phyloP scores from a whole-genome alignment of 2,329 filamentous ascomycete genomes.

The Xylaria sp. region DNA sequence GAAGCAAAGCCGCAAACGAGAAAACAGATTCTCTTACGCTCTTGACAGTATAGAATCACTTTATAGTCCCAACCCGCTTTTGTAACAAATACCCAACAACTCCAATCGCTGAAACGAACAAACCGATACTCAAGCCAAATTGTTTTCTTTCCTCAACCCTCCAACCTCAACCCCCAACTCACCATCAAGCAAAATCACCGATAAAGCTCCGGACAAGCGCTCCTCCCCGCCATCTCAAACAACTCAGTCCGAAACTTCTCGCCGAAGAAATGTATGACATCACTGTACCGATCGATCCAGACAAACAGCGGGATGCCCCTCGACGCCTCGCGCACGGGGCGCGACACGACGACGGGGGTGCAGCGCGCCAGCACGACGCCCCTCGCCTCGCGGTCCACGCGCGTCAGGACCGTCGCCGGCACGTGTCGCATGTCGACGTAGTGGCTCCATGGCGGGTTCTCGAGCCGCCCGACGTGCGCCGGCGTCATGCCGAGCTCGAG shows the following conservation, averaged over 20 bases:
- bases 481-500: constrained; percentile 39
- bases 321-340: background rate
- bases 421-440: constrained; percentile 39
- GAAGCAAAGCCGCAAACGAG: no score
- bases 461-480: constrained; percentile 27
- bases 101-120: no score
- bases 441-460: constrained; percentile 35
- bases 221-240: constrained; percentile 34
- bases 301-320: constrained; percentile 30
- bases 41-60: no score
- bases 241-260: constrained; percentile 22
- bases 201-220: constrained; percentile 33
- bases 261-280: constrained; percentile 36
- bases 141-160: no score
- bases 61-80: no score
- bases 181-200: constrained; percentile 38
- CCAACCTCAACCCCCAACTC: no score
- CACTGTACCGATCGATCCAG: constrained; percentile 38
- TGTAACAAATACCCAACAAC: no score
- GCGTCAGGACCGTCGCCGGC: constrained; percentile 33
- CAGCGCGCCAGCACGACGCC: constrained; percentile 36
- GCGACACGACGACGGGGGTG: constrained; percentile 37
- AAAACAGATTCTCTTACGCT: no score
- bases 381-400: constrained; percentile 41
- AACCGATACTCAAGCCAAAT: no score